phyloP scores from a whole-genome alignment of 257 asterid genomes.

The Nicotiana otophora region DNA sequence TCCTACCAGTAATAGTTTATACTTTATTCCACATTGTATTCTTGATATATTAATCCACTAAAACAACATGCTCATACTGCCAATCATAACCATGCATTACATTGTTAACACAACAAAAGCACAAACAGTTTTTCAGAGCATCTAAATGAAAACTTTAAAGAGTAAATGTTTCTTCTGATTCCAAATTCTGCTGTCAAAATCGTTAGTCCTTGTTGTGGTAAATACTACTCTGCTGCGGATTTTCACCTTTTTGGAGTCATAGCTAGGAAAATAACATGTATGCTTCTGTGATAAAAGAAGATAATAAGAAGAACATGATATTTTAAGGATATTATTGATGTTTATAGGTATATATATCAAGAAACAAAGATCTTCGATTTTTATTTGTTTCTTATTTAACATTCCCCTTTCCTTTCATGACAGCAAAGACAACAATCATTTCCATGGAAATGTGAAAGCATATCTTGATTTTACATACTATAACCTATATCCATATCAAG shows the following conservation, averaged over 20 bases:
- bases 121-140: neutral
- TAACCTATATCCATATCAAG: neutral
- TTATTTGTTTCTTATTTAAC: neutral
- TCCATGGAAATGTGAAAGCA: neutral
- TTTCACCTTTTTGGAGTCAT: neutral
- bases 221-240: neutral
- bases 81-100: neutral
- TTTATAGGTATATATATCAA: neutral
- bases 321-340: neutral
- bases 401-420: slow-evolving; percentile 3
- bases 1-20: neutral
- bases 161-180: neutral
- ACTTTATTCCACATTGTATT: neutral
- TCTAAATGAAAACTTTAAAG: neutral
- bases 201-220: neutral
- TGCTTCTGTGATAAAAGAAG: neutral
- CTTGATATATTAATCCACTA: neutral
- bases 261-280: neutral
- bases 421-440: neutral
- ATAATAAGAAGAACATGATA: neutral
- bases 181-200: slow-evolving; percentile 1
- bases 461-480: neutral
- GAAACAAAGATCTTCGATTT: neutral
- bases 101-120: neutral
- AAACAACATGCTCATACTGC: neutral